Evolutionary conservation across 2,329 filamentous ascomycete species (phyloP).

Genomic region (Exophiala oligosperma): DNA sequence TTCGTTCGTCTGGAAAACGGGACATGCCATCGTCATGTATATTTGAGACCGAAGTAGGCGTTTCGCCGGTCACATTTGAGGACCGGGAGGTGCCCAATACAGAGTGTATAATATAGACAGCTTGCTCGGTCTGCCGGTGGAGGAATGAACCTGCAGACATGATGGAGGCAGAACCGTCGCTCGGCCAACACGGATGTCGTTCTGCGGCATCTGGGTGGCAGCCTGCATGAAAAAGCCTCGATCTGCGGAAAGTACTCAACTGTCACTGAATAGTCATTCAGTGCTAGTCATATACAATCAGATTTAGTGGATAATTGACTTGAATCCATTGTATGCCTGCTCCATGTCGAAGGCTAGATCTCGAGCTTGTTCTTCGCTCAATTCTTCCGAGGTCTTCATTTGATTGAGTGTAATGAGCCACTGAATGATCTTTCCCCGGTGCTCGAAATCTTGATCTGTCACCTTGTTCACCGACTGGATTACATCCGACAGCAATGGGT

Average conservation of each 20-base stretch:
- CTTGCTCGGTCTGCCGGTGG: neutral
- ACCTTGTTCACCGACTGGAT: constrained; percentile 98
- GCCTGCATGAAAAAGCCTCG: no score
- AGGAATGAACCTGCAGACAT: no score
- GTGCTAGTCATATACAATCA: neutral
- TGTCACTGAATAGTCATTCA: no score
- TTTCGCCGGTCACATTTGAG: no score
- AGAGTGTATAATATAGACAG: neutral
- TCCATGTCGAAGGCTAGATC: constrained; percentile 94
- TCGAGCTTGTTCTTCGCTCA: constrained; percentile 81
- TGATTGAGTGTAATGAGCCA: constrained; percentile 97
- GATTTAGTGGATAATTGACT: constrained; percentile 62
- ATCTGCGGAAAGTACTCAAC: no score
- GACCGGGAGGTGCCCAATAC: neutral
- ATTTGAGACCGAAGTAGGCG: no score
- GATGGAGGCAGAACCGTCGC: no score
- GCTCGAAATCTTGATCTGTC: constrained; percentile 92
- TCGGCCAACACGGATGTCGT: no score
- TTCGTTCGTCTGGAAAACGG: no score
- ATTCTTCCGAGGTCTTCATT: constrained; percentile 92
- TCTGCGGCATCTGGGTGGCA: no score
- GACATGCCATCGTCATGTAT: no score
- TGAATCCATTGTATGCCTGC: constrained; percentile 91
- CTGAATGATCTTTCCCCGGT: constrained; percentile 93
- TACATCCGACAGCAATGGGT: constrained; percentile 89